A percentile compares a stretch with the other conserved stretches of the same genome.
Conservation (phyloP, 2,329 filamentous ascomycete genomes). For the Aspergillus tanneri region DNA sequence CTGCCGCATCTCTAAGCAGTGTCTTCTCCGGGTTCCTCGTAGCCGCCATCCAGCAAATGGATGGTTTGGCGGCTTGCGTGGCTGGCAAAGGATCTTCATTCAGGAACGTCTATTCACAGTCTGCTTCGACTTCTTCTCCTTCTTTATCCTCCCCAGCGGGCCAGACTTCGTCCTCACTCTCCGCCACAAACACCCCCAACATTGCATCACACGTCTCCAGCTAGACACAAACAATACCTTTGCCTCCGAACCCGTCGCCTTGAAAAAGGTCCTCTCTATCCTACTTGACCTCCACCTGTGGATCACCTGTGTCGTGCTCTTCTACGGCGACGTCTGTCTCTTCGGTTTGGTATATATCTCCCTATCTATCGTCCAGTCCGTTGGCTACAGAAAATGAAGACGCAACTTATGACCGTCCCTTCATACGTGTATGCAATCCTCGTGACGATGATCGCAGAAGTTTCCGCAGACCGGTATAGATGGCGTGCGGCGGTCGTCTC, state of each 20-base stretch:
- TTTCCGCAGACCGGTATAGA: slow-evolving; percentile 26
- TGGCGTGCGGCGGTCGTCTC: slow-evolving; percentile 9
- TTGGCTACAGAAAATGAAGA: slow-evolving; percentile 28
- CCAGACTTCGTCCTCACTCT: slow-evolving; percentile 61
- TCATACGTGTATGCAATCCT: slow-evolving; percentile 28
- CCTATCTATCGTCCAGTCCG: slow-evolving; percentile 29
- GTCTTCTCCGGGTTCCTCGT: slow-evolving; percentile 53
- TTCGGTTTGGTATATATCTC: slow-evolving; percentile 25
- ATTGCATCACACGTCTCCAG: slow-evolving; percentile 8
- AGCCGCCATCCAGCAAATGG: slow-evolving; percentile 45
- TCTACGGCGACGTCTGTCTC: slow-evolving; percentile 17
- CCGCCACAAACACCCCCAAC: slow-evolving; percentile 45
- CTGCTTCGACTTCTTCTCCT: slow-evolving; percentile 49
- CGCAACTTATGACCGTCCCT: slow-evolving; percentile 36
- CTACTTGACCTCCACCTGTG: slow-evolving; percentile 15
- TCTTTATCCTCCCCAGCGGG: slow-evolving; percentile 63
- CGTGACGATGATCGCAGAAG: slow-evolving; percentile 26
- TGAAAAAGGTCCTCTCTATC: slow-evolving; percentile 9
- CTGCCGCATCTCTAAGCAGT: slow-evolving; percentile 33
- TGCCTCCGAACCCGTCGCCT: slow-evolving; percentile 11
- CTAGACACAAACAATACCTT: slow-evolving; percentile 17
- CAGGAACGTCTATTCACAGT: slow-evolving; percentile 45
- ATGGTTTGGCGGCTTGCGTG: slow-evolving; percentile 42
- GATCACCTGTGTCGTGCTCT: slow-evolving; percentile 10
- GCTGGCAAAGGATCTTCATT: slow-evolving; percentile 34